Evolutionary conservation across 176 grass and related monocot species (phyloP), one percentile per base, ranked within the genome.

Genomic region (Carex scoparia): DNA sequence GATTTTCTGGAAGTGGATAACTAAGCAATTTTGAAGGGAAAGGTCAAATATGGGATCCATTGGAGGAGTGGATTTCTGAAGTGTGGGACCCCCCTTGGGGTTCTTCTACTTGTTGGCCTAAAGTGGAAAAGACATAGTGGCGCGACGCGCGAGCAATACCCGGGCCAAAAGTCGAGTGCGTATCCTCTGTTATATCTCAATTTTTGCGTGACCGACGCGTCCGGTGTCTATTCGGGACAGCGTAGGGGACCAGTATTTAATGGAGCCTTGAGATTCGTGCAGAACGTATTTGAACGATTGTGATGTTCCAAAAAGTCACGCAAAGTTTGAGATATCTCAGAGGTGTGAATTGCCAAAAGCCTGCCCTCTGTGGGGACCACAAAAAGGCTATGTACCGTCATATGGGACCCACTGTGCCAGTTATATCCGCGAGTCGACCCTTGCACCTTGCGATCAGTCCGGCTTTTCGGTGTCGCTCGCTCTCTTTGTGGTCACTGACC

Each of bases 41-140:
- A 79, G 70, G 69, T 78, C 33, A 73, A 64, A 86, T 62, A 65
- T 53, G 79, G 86, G 79, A 18, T 37, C 79, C 79, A 23, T 10
- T 7, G 38, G 61, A 68, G 53, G 44, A 48, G 46, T 28, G 77
- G 85, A 15, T 69, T 87, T 74, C 59, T 54, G 78, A 83, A 51
- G 14, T 4, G 30, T 72, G 15, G 86, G 60, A 30, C 61, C 46
- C 49, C 9, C 61, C 48, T 10, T 38, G 71, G 32, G 13, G n/a
- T 32, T 55, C 3, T 23, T 31, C 19, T 6, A 2, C 31, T 16
- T 15, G 69, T 56, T 8, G 58, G 61, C 32, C 84, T 56, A 38
- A 54, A 38, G 8, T 14, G 1, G 9, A 79, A 59, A 86, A 86
- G 14, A 23, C 10, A 30, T 19, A 77, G 73, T 77, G 73, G 73